Base-by-base conservation (phyloP, 805 yeast species). In the Hagleromyces aurorensis region DNA sequence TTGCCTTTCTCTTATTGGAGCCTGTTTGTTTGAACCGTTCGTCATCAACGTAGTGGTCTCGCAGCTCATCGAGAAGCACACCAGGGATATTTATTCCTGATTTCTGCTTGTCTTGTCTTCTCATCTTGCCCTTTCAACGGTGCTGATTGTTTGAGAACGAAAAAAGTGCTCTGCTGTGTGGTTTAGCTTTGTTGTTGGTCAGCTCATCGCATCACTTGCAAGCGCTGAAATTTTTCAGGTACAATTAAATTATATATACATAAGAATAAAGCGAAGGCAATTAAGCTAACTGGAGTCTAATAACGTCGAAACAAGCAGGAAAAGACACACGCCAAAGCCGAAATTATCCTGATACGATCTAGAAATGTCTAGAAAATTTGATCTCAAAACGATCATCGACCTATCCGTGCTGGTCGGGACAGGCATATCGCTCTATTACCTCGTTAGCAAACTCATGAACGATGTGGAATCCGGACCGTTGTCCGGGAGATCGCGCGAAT, bases 371-470 rank as follows among this genome's bases (percentile, higher is more conserved):
- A 51, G 50, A 23, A 61, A 50, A 32, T 34, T 64, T 17, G 68
- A 65, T 33, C 24, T 63, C 15, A 65, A 63, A 29, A 43, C 56
- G 2, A 40, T 64, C 7, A 52, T 71, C 2, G 78, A 72, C 33
- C 43, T 71, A 4, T 65, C 70, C 3, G 59, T 72, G 6, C 57
- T 72, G 19, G 44, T 69, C 2, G 75, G 86, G 13, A 81, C 87
- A 2, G 76, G 84, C 1, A 63, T 78, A 20, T 76, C 86, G 2
- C 66, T 78, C 37, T 81, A 80, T 50, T 81, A 78, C 46, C 56
- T 79, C 47, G 47, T 78, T 21, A 63, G 55, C 33, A 61, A 61
- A 23, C 36, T 73, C 14, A 38, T 70, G 37, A 55, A 50, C 32
- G 69, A 61, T 30, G 61, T 57, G 16, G 71, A 67, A 15, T 62